Percentiles rank a stretch among this genome's conserved stretches.
phyloP scores from a whole-genome alignment of 2,329 filamentous ascomycete species.

The Boeremia lycopersici region DNA sequence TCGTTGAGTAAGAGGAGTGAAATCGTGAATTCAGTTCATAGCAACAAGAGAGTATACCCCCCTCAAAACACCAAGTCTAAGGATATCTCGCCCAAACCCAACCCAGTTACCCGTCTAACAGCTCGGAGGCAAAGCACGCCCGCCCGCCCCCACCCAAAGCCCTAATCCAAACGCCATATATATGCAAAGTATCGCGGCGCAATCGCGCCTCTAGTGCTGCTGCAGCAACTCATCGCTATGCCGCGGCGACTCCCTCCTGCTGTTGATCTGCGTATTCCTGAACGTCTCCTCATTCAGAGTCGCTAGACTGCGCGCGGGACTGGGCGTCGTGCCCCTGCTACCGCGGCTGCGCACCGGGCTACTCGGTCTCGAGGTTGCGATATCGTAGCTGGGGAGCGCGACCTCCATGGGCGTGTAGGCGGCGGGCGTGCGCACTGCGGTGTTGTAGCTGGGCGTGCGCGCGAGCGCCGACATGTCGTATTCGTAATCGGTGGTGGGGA shows the following conservation, averaged over 20 bases:
- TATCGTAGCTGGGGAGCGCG: constrained; percentile 53
- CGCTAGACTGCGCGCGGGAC: constrained; percentile 40
- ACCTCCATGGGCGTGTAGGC: constrained; percentile 46
- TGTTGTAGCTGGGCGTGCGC: constrained; percentile 59
- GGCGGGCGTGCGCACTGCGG: constrained; percentile 54
- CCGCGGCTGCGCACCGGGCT: constrained; percentile 43
- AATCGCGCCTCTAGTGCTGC: neutral
- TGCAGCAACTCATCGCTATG: constrained; percentile 28
- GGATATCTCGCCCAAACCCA: neutral
- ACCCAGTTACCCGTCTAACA: neutral
- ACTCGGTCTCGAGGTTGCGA: constrained; percentile 52
- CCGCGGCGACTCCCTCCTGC: constrained; percentile 31
- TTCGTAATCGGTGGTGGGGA: constrained; percentile 42
- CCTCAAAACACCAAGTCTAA: neutral
- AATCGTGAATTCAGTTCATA: too few relatives aligned
- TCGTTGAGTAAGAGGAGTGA: too few relatives aligned
- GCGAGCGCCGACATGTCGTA: constrained; percentile 55
- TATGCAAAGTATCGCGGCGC: neutral
- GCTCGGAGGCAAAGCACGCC: too few relatives aligned
- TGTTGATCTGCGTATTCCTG: constrained; percentile 46
- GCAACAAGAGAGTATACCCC: too few relatives aligned
- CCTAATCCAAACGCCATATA: neutral
- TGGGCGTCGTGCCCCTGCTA: constrained; percentile 42
- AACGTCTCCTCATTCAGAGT: constrained; percentile 47
- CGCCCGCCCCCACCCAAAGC: neutral